Conservation (phyloP, 345 rosid genomes). For the Cochlearia excelsa region DNA sequence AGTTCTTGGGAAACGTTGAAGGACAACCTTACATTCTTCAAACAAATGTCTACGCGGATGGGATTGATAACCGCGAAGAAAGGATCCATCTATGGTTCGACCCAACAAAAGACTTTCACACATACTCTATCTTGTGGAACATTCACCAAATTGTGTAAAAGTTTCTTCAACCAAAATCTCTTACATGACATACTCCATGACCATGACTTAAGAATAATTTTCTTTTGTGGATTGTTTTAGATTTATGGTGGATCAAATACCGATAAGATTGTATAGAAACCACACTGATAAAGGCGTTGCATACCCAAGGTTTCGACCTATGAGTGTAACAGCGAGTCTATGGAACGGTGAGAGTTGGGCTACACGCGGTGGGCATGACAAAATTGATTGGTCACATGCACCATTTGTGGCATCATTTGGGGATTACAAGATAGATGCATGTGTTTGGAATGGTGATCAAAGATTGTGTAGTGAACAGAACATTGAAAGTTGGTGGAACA, state of each 20-base stretch:
- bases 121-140: conserved; percentile 78
- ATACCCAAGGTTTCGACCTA: conserved; percentile 72
- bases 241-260: conserved; percentile 71
- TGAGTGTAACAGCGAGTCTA: conserved; percentile 60
- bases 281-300: conserved; percentile 69
- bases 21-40: conserved; percentile 81
- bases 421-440: conserved; percentile 62
- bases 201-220: too few species aligned
- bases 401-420: conserved; percentile 72
- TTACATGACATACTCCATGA: neutral
- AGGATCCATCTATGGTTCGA: conserved; percentile 90
- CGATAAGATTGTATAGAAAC: conserved; percentile 72
- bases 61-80: conserved; percentile 67
- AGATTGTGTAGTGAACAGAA: conserved; percentile 56
- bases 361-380: conserved; percentile 71
- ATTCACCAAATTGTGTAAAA: conserved; percentile 80
- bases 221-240: conserved; percentile 32
- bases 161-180: neutral
- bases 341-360: conserved; percentile 96
- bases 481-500: conserved; percentile 74
- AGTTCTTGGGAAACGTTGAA: conserved; percentile 65
- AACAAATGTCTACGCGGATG: conserved; percentile 70
- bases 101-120: conserved; percentile 73
- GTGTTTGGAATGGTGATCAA: conserved; percentile 63
- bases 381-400: conserved; percentile 69